Conservation (phyloP, 2,329 filamentous ascomycete species). For the Aspergillus quadrilineatus region DNA sequence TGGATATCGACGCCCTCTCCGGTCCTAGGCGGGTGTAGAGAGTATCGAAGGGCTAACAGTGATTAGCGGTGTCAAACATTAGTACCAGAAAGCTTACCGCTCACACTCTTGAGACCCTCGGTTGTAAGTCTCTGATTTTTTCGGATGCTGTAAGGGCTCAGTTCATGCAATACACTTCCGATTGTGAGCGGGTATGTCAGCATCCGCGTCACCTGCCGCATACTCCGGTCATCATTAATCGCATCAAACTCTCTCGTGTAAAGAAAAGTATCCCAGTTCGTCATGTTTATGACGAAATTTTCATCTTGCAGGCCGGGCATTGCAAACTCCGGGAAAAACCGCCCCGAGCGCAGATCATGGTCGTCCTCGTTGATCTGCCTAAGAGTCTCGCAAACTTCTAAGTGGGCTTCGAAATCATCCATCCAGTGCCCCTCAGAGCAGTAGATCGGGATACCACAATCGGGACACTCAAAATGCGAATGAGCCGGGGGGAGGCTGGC, state of each 20-base stretch:
- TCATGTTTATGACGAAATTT: constrained; percentile 93
- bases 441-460: constrained; percentile 91
- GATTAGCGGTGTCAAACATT: neutral
- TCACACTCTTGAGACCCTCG: constrained; percentile 91
- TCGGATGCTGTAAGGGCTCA: constrained; percentile 86
- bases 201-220: constrained; percentile 89
- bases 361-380: constrained; percentile 97
- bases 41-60: constrained; percentile 79
- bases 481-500: constrained; percentile 67
- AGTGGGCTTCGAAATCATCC: constrained; percentile 88
- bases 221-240: constrained; percentile 82
- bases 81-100: constrained; percentile 59
- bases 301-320: constrained; percentile 89
- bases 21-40: constrained; percentile 78
- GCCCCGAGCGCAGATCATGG: constrained; percentile 85
- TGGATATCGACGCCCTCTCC: constrained; percentile 74
- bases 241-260: constrained; percentile 91
- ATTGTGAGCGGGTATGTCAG: constrained; percentile 93
- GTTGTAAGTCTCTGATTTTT: constrained; percentile 72
- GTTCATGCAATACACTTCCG: constrained; percentile 85
- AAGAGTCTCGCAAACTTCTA: constrained; percentile 88
- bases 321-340: constrained; percentile 90
- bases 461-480: constrained; percentile 90
- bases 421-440: constrained; percentile 95
- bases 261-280: constrained; percentile 95